Percentiles rank a stretch among this genome's conserved stretches.
Evolutionary conservation across 208 protist species (phyloP).

Genomic region (Trypanosoma scelopori): DNA sequence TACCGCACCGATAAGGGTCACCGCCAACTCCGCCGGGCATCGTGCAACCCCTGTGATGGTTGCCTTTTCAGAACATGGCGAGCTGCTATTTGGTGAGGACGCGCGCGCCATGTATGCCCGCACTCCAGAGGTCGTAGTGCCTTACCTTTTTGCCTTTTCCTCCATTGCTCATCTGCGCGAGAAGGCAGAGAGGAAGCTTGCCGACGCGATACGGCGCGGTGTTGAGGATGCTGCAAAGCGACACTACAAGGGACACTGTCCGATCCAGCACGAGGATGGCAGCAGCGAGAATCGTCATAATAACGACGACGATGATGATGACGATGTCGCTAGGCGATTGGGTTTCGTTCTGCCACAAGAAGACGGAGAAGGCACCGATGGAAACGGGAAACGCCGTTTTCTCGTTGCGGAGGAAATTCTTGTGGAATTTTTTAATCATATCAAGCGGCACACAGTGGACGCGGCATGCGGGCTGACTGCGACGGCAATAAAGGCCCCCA

Average conservation of each 20-base stretch:
- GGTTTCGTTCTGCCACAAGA: slow-evolving; percentile 43
- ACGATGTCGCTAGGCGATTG: slow-evolving; percentile 12
- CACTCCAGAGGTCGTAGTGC: slow-evolving; percentile 72
- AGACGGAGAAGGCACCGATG: slow-evolving; percentile 28
- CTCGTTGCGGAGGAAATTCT: slow-evolving; percentile 72
- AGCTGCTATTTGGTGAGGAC: slow-evolving; percentile 81
- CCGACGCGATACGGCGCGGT: slow-evolving; percentile 14
- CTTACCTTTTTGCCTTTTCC: slow-evolving; percentile 74
- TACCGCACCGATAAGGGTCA: slow-evolving; percentile 47
- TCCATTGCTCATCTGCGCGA: slow-evolving; percentile 35
- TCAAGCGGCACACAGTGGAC: slow-evolving; percentile 83
- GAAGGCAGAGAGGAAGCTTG: slow-evolving; percentile 15
- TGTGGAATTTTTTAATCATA: slow-evolving; percentile 77
- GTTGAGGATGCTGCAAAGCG: slow-evolving; percentile 45
- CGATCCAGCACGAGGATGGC: slow-evolving; percentile 26
- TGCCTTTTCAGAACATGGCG: slow-evolving; percentile 60
- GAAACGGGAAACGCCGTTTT: slow-evolving; percentile 29
- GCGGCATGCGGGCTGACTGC: slow-evolving; percentile 61
- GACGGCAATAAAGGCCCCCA: slow-evolving; percentile 5
- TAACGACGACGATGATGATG: slow-evolving; percentile 9
- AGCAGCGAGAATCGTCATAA: neutral
- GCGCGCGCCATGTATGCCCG: slow-evolving; percentile 64
- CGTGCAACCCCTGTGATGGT: slow-evolving; percentile 70
- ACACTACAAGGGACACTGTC: slow-evolving; percentile 64
- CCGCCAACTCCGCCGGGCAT: slow-evolving; percentile 79